A percentile compares a stretch with the other conserved stretches of the same genome.
These are phyloP conservation scores for Colletotrichum costaricense DNA, from an alignment of 2,329 filamentous ascomycete species.

Conservation along the genomic window DNA sequence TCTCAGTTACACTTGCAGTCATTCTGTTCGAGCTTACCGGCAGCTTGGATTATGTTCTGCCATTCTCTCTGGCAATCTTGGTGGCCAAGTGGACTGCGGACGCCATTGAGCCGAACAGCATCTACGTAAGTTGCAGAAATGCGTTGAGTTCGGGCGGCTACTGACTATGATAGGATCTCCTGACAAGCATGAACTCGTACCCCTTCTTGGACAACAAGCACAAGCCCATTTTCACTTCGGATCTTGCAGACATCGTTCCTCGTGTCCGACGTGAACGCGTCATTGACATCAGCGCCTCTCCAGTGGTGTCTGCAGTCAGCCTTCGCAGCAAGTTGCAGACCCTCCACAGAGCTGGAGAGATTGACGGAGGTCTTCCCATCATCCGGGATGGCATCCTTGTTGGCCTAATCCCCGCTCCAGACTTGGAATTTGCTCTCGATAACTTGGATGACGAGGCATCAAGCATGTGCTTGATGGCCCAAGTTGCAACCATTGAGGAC, in stretches of 20 bases:
- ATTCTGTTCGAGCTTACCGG: slow-evolving; percentile 97
- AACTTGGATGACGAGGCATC: slow-evolving; percentile 80
- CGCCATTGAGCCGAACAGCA: slow-evolving; percentile 91
- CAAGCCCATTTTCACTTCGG: slow-evolving; percentile 89
- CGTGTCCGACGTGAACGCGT: slow-evolving; percentile 79
- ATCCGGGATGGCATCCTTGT: slow-evolving; percentile 82
- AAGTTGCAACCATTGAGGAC: slow-evolving; percentile 71
- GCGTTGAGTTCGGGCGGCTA: slow-evolving; percentile 13
- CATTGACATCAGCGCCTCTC: slow-evolving; percentile 89
- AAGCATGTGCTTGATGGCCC: slow-evolving; percentile 84
- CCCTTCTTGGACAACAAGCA: slow-evolving; percentile 98
- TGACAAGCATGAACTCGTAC: slow-evolving; percentile 97
- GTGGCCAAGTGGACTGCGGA: slow-evolving; percentile 99
- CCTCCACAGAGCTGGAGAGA: slow-evolving; percentile 85
- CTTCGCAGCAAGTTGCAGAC: slow-evolving; percentile 85
- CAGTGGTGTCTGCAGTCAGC: slow-evolving; percentile 79
- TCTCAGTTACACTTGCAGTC: slow-evolving; percentile 93
- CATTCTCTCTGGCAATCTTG: slow-evolving; percentile 91
- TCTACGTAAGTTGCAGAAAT: slow-evolving; percentile 72
- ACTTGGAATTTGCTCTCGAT: slow-evolving; percentile 93
- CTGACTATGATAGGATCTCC: slow-evolving; percentile 71
- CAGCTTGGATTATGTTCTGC: slow-evolving; percentile 92
- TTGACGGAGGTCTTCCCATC: slow-evolving; percentile 93
- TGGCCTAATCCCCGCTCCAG: slow-evolving; percentile 91
- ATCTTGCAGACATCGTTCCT: slow-evolving; percentile 87